phyloP scores from a whole-genome alignment of 352 stramenopile genomes.

The Phytopythium aichiense region DNA sequence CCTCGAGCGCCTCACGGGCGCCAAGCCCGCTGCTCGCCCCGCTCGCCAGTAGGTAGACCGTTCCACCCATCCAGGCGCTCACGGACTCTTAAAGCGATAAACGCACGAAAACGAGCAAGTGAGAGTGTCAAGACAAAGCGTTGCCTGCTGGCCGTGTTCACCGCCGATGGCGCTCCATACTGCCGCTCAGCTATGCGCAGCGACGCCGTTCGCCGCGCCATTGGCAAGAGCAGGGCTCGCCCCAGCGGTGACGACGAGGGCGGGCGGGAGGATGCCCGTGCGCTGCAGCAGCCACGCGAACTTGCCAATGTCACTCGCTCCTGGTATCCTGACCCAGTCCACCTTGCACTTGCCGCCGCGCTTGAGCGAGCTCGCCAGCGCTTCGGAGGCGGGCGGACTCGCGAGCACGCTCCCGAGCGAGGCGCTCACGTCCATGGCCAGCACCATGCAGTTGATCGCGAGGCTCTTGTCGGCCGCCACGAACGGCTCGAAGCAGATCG shows the following conservation, averaged over 20 bases:
- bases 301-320: slow-evolving; percentile 61
- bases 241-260: background rate
- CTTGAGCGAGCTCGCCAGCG: slow-evolving; percentile 31
- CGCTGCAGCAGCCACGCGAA: slow-evolving; percentile 74
- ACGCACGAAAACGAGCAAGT: background rate
- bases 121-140: background rate
- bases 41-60: slow-evolving; percentile 27
- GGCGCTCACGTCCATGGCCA: slow-evolving; percentile 51
- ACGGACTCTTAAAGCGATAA: background rate
- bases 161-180: background rate
- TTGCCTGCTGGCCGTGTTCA: background rate
- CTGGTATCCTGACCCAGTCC: slow-evolving; percentile 81
- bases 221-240: background rate
- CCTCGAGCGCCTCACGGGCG: slow-evolving; percentile 73
- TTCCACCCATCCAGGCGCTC: background rate
- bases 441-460: slow-evolving; percentile 68
- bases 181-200: background rate
- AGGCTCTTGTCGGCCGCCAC: slow-evolving; percentile 47
- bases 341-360: slow-evolving; percentile 49
- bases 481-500: slow-evolving; percentile 75
- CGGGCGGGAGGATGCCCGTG: slow-evolving; percentile 38
- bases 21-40: slow-evolving; percentile 54
- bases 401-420: slow-evolving; percentile 36
- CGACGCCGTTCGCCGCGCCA: slow-evolving; percentile 3
- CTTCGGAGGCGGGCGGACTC: slow-evolving; percentile 33